A percentile compares a stretch with the other conserved stretches of the same genome.
Evolutionary conservation across 1,284 basidiomycete genomes (phyloP).

Genomic region (Ceratorhiza oryzae-sativae): DNA sequence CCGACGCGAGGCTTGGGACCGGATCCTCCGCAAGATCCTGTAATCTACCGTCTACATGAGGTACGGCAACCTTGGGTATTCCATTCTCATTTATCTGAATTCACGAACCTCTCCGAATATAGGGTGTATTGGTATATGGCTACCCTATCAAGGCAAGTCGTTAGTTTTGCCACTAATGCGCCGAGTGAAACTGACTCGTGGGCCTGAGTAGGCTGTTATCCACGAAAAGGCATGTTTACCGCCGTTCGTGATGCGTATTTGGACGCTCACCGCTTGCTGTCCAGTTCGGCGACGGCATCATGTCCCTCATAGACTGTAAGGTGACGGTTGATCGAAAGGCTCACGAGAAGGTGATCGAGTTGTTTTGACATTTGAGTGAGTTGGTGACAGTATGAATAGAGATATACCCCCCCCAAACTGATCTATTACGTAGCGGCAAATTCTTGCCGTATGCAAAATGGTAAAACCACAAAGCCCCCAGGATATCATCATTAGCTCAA

Average conservation of each 20-base stretch:
- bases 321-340: conserved; percentile 74
- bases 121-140: conserved; percentile 83
- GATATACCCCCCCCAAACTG: neutral
- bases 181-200: neutral
- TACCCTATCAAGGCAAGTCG: conserved; percentile 71
- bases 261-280: too few species aligned
- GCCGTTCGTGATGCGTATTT: too few species aligned
- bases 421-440: conserved; percentile 61
- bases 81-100: too few species aligned
- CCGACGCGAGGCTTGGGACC: conserved; percentile 73
- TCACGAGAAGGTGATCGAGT: conserved; percentile 84
- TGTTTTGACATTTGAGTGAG: conserved; percentile 82
- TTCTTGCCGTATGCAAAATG: conserved; percentile 75
- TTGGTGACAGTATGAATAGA: conserved; percentile 45
- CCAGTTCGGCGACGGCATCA: conserved; percentile 89
- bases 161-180: neutral
- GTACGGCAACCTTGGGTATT: conserved; percentile 52
- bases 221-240: conserved; percentile 80
- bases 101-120: too few species aligned
- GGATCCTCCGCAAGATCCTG: conserved; percentile 77
- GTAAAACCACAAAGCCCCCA: conserved; percentile 50
- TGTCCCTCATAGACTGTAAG: conserved; percentile 89
- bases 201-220: conserved; percentile 68
- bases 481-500: neutral
- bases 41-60: conserved; percentile 86